Conservation (phyloP, 208 protist species). For the Novymonas esmeraldas region DNA sequence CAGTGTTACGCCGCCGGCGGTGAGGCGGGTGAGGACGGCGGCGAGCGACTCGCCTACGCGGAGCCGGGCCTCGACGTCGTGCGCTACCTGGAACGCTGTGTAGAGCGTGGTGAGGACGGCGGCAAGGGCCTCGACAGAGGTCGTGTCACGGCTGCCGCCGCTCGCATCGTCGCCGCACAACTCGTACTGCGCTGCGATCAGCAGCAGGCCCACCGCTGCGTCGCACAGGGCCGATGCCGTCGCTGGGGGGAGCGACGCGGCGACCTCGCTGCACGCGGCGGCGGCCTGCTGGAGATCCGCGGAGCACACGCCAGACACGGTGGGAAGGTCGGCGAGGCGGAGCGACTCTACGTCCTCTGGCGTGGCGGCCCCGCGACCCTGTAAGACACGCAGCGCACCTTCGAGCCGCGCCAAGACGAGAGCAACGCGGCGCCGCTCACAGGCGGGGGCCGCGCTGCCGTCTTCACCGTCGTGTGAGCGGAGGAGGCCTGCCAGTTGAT, state of each 20-base stretch:
- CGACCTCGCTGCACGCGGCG: slow-evolving; percentile 14
- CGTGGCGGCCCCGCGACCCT: background rate
- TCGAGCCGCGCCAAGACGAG: slow-evolving; percentile 17
- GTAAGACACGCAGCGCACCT: slow-evolving; percentile 11
- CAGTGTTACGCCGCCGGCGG: background rate
- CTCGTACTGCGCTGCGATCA: background rate
- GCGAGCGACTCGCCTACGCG: background rate
- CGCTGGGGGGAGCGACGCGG: background rate
- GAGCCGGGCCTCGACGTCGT: background rate
- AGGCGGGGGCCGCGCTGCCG: background rate
- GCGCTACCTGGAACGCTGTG: slow-evolving; percentile 5
- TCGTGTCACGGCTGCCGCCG: background rate
- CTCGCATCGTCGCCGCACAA: background rate
- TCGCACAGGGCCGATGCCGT: background rate
- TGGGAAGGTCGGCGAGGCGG: background rate
- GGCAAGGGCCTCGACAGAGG: background rate
- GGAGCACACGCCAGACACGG: background rate
- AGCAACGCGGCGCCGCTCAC: background rate
- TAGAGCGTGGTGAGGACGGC: slow-evolving; percentile 3
- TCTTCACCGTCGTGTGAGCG: background rate
- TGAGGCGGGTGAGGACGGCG: slow-evolving; percentile 3
- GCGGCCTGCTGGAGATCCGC: slow-evolving; percentile 22
- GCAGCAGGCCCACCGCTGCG: slow-evolving; percentile 10
- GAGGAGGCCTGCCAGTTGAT: background rate
- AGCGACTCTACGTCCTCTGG: slow-evolving; percentile 1